phyloP scores from a whole-genome alignment of 805 yeast species.

The Candida verbasci region DNA sequence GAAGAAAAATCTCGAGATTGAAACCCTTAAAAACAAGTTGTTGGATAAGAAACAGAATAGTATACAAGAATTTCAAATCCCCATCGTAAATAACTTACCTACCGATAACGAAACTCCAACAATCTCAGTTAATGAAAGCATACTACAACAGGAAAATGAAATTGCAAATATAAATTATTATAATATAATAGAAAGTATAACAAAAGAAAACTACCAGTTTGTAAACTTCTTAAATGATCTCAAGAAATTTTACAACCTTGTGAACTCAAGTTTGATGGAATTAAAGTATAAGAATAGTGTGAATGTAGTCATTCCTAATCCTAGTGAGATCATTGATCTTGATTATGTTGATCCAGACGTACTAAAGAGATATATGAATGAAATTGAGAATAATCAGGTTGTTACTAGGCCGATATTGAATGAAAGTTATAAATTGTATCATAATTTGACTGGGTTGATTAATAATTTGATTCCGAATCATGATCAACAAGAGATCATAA shows the following conservation, averaged over 20 bases:
- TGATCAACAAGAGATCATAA: conserved; percentile 11
- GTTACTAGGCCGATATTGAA: conserved; percentile 31
- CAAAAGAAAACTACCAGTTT: conserved; percentile 34
- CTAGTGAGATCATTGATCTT: conserved; percentile 28
- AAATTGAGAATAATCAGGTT: conserved; percentile 32
- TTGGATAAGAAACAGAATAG: conserved; percentile 27
- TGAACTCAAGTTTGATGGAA: conserved; percentile 9
- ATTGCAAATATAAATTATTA: conserved; percentile 13
- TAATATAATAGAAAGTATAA: conserved; percentile 30
- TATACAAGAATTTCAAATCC: conserved; percentile 24
- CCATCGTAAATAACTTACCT: conserved; percentile 29
- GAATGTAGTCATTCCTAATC: conserved; percentile 19
- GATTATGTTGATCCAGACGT: conserved; percentile 12
- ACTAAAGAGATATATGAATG: conserved; percentile 19
- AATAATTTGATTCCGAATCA: conserved; percentile 7
- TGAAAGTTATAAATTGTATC: conserved; percentile 31
- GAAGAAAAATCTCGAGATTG: conserved; percentile 27
- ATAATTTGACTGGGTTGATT: conserved; percentile 18
- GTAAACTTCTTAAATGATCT: conserved; percentile 24
- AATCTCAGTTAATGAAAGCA: background rate
- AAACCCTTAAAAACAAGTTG: conserved; percentile 29
- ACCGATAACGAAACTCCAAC: conserved; percentile 18
- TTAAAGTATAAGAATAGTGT: conserved; percentile 1
- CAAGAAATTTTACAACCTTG: conserved; percentile 23
- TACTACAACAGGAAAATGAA: conserved; percentile 6